Conservation (phyloP, 2,329 filamentous ascomycete genomes). For the Apiospora koreana region DNA sequence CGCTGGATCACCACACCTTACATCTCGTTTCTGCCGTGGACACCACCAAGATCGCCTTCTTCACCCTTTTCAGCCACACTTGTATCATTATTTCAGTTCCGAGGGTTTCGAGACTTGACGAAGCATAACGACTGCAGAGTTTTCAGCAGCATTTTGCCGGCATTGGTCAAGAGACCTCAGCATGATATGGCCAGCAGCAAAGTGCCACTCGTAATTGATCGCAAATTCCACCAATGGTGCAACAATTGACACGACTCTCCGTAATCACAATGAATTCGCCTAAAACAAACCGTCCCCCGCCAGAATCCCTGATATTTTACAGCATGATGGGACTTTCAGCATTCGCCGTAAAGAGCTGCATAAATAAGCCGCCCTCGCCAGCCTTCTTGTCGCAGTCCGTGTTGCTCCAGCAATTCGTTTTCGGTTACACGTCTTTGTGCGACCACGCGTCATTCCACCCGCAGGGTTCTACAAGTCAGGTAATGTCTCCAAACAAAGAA, state of each 20-base stretch:
- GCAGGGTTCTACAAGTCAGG: background rate
- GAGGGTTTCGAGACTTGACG: conserved; percentile 35
- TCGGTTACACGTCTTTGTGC: background rate
- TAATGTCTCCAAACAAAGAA: conserved; percentile 7
- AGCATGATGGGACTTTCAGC: background rate
- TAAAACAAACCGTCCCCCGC: background rate
- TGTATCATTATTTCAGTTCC: conserved; percentile 39
- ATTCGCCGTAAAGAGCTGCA: background rate
- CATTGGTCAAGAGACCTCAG: conserved; percentile 36
- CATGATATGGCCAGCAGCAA: conserved; percentile 33
- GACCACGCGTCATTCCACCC: background rate
- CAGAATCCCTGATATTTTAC: conserved; percentile 8
- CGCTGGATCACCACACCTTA: conserved; percentile 28
- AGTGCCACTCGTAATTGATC: conserved; percentile 41
- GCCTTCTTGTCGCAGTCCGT: background rate
- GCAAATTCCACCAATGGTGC: conserved; percentile 38
- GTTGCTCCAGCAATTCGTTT: background rate
- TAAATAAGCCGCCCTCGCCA: background rate
- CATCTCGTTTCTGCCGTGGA: conserved; percentile 28
- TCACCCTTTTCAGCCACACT: conserved; percentile 31
- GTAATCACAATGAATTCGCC: conserved; percentile 12
- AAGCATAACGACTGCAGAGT: conserved; percentile 36
- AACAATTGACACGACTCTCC: conserved; percentile 24
- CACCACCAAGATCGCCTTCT: conserved; percentile 28
- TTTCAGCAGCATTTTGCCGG: conserved; percentile 29